Percentiles rank a stretch among this genome's conserved stretches.
Conservation (phyloP, 345 rosid species). For the Citrus medica region DNA sequence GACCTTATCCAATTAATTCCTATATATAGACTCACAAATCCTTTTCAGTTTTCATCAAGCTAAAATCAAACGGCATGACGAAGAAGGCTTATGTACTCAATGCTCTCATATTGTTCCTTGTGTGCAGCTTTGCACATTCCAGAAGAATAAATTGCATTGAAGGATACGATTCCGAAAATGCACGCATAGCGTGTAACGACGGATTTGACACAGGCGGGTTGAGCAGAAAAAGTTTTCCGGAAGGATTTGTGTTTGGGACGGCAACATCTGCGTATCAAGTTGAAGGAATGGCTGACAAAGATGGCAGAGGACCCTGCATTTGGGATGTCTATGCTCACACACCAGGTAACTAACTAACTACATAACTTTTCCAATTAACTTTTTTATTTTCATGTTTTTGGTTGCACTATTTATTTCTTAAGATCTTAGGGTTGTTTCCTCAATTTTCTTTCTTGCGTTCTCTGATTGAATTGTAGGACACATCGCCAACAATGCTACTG, state of each 20-base stretch:
- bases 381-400: not conserved
- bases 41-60: not conserved
- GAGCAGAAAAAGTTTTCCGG: slow-evolving; percentile 38
- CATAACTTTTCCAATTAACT: not conserved
- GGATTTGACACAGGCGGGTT: slow-evolving; percentile 43
- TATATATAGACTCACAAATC: not conserved
- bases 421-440: not conserved
- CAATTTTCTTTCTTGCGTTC: not conserved
- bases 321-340: slow-evolving; percentile 51
- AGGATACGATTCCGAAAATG: not conserved
- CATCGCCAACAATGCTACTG: slow-evolving; percentile 19
- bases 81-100: not conserved
- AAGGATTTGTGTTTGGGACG: slow-evolving; percentile 47
- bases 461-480: slow-evolving; percentile 26
- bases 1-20: not conserved
- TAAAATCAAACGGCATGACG: not conserved
- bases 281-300: slow-evolving; percentile 60
- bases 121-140: not conserved
- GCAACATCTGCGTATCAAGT: slow-evolving; percentile 56
- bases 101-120: not conserved
- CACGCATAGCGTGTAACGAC: not conserved
- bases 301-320: slow-evolving; percentile 62
- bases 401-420: not conserved
- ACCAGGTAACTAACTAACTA: slow-evolving; percentile 31
- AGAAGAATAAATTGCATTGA: not conserved